phyloP scores from a whole-genome alignment of 2,329 filamentous ascomycete genomes.

The Sclerotinia borealis region DNA sequence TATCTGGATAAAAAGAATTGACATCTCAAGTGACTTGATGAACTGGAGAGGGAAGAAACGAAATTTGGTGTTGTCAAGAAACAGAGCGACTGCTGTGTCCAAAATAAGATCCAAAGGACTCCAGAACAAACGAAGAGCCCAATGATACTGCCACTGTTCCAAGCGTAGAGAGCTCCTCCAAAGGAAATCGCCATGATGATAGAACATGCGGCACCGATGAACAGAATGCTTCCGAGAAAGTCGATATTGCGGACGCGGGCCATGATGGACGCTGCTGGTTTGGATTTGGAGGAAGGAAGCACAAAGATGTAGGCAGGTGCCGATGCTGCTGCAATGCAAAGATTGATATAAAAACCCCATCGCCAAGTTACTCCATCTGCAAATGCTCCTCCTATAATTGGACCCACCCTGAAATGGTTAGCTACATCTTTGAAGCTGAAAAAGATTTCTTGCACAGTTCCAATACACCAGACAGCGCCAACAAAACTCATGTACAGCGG shows the following conservation, averaged over 20 bases:
- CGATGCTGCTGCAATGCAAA: conserved; percentile 38
- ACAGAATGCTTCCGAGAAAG: not conserved
- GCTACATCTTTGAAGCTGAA: too few species aligned
- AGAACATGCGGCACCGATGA: not conserved
- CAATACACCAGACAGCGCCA: too few species aligned
- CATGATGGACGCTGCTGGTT: not conserved
- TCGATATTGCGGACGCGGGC: not conserved
- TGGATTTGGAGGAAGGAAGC: not conserved
- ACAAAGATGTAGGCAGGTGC: conserved; percentile 34
- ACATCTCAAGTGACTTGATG: too few species aligned
- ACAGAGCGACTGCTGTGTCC: not conserved
- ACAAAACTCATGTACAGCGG: too few species aligned
- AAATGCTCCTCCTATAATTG: conserved; percentile 41
- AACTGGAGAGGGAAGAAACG: too few species aligned
- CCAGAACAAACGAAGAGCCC: not conserved
- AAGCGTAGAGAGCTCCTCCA: not conserved
- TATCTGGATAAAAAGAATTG: too few species aligned
- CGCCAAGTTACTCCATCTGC: conserved; percentile 38
- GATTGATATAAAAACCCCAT: conserved; percentile 49
- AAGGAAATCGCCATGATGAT: not conserved
- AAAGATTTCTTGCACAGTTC: too few species aligned
- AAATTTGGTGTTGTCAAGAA: not conserved
- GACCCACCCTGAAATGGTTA: too few species aligned
- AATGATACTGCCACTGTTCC: not conserved
- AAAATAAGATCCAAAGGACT: not conserved